Evolutionary conservation across 2,329 filamentous ascomycete species (phyloP).

Genomic region (Stachybotrys elegans): DNA sequence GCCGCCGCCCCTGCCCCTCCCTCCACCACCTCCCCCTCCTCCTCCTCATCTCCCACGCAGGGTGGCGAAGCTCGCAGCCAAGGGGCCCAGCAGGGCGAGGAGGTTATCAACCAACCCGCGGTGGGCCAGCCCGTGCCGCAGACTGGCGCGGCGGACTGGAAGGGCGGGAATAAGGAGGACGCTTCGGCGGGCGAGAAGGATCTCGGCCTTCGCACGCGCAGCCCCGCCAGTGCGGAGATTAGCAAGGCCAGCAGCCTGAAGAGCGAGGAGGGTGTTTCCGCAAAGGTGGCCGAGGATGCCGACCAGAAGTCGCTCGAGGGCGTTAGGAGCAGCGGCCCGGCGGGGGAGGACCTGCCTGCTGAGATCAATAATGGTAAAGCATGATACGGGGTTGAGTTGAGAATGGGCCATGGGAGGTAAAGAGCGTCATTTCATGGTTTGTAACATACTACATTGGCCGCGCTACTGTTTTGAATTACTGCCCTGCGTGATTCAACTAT

Average conservation of each 20-base stretch:
- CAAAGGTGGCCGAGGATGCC: not conserved
- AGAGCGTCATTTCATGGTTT: too few species aligned
- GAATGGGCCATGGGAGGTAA: too few species aligned
- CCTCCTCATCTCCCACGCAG: too few species aligned
- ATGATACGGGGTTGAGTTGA: too few species aligned
- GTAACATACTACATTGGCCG: too few species aligned
- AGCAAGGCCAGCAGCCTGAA: slow-evolving; percentile 69
- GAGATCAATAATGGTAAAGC: too few species aligned
- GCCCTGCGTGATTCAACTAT: too few species aligned
- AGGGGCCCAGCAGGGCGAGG: not conserved
- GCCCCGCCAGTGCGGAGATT: slow-evolving; percentile 59
- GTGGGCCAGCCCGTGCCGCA: slow-evolving; percentile 66
- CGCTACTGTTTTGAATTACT: too few species aligned
- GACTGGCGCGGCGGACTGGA: slow-evolving; percentile 69
- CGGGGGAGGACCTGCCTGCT: slow-evolving; percentile 29
- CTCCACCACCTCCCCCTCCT: too few species aligned
- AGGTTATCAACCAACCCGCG: slow-evolving; percentile 53
- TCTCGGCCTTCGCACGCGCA: slow-evolving; percentile 63
- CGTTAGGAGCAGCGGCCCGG: slow-evolving; percentile 30
- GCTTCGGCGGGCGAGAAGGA: slow-evolving; percentile 49
- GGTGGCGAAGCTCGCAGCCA: too few species aligned
- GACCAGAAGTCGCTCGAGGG: slow-evolving; percentile 22
- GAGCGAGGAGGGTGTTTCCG: slow-evolving; percentile 22
- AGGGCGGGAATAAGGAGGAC: slow-evolving; percentile 46
- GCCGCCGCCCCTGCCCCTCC: slow-evolving; percentile 12